A percentile compares a stretch with the other conserved stretches of the same genome.
phyloP scores from a whole-genome alignment of 345 rosid genomes.

The Citrus reticulata region DNA sequence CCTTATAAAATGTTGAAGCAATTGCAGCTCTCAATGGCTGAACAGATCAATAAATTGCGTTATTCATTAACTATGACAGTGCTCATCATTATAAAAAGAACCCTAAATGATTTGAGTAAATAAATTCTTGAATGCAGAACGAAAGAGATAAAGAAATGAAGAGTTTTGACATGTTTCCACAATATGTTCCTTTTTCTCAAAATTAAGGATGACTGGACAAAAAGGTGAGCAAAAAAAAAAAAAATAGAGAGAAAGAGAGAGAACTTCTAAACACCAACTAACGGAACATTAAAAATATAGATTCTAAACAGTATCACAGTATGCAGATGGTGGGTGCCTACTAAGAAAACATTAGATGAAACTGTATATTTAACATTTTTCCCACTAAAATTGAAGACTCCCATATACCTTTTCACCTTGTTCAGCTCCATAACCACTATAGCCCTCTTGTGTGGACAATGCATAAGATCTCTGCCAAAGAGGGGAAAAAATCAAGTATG shows the following conservation, averaged over 20 bases:
- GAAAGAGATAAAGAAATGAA: not conserved
- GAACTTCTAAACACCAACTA: not conserved
- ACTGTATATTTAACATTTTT: not conserved
- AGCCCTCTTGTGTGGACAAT: constrained; percentile 79
- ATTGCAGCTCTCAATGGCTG: constrained; percentile 84
- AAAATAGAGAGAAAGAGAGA: not conserved
- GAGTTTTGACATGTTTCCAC: not conserved
- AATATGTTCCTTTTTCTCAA: too few species aligned
- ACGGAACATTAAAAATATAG: not conserved
- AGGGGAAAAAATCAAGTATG: not conserved
- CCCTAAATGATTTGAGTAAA: not conserved
- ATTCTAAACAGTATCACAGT: not conserved
- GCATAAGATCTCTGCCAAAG: constrained; percentile 63
- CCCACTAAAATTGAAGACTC: not conserved
- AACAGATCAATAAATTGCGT: constrained; percentile 16
- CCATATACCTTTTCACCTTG: constrained; percentile 87
- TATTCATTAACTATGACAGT: constrained; percentile 1
- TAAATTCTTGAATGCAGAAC: not conserved
- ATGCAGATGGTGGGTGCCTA: not conserved
- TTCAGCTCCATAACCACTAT: constrained; percentile 94
- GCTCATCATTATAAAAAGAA: not conserved
- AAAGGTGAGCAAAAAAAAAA: not conserved
- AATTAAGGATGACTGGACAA: not conserved
- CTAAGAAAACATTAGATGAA: not conserved
- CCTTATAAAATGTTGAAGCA: constrained; percentile 63